These are phyloP conservation scores for Arachnopeziza araneosa DNA, from an alignment of 2,329 filamentous ascomycete genomes.

Conservation along the genomic window DNA sequence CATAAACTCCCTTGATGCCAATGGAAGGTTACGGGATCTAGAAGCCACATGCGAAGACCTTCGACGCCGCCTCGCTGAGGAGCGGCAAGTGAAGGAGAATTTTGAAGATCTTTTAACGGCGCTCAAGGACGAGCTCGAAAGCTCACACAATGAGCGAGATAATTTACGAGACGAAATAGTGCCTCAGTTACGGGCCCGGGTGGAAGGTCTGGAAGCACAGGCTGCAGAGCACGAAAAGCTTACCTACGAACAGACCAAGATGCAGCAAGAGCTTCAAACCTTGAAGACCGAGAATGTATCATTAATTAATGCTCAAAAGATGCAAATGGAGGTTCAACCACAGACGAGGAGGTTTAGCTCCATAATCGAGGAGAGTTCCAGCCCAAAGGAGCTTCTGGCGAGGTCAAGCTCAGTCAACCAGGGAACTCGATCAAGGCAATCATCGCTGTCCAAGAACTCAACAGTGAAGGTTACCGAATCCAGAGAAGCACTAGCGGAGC, in stretches of 20 bases:
- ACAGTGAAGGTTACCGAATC: constrained; percentile 40
- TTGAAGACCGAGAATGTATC: constrained; percentile 61
- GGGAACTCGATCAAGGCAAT: constrained; percentile 26
- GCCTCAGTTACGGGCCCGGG: constrained; percentile 67
- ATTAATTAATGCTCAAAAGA: constrained; percentile 37
- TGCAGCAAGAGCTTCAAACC: constrained; percentile 78
- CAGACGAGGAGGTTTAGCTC: constrained; percentile 49
- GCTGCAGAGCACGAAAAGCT: constrained; percentile 67
- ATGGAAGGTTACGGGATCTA: constrained; percentile 65
- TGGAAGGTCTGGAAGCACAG: constrained; percentile 74
- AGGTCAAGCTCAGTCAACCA: constrained; percentile 62
- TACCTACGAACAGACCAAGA: constrained; percentile 73
- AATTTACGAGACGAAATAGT: constrained; percentile 86
- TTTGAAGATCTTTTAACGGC: constrained; percentile 88
- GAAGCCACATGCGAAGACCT: constrained; percentile 78
- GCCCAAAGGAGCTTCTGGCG: constrained; percentile 36
- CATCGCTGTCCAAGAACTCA: constrained; percentile 51
- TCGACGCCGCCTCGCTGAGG: constrained; percentile 74
- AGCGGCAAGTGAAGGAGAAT: constrained; percentile 82
- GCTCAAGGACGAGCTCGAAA: constrained; percentile 75
- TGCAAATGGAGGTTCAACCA: constrained; percentile 41
- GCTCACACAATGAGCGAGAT: constrained; percentile 81
- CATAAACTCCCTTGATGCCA: constrained; percentile 51
- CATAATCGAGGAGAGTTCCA: constrained; percentile 50
- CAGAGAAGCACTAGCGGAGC: constrained; percentile 68